Conservation (phyloP, 1,284 basidiomycete species). For the Ceratobasidium sp. region DNA sequence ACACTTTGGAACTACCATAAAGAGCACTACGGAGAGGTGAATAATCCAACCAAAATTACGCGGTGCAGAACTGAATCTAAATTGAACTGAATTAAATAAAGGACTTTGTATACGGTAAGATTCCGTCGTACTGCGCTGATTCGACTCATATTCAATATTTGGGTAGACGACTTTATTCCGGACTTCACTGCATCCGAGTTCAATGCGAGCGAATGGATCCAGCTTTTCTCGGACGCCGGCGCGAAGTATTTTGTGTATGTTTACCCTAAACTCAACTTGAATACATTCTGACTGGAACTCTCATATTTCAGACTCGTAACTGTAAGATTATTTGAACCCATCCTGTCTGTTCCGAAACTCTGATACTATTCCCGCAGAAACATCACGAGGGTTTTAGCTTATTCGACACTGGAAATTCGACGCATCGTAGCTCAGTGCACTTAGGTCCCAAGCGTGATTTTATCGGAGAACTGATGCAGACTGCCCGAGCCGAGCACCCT, state of each 20-base stretch:
- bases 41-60: neutral
- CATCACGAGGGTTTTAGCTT: slow-evolving; percentile 63
- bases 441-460: slow-evolving; percentile 69
- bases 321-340: neutral
- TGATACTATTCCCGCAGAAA: slow-evolving; percentile 49
- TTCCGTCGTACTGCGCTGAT: neutral
- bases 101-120: slow-evolving; percentile 61
- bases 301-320: slow-evolving; percentile 16
- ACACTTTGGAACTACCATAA: slow-evolving; percentile 63
- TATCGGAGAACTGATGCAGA: slow-evolving; percentile 66
- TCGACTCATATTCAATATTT: neutral
- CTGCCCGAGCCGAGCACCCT: slow-evolving; percentile 66
- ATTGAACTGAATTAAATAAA: slow-evolving; percentile 50
- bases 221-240: slow-evolving; percentile 67
- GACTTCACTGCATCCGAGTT: slow-evolving; percentile 67
- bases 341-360: neutral
- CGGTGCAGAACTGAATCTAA: too few species aligned
- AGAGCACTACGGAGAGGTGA: slow-evolving; percentile 63
- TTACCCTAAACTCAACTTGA: neutral
- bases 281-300: neutral
- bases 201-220: slow-evolving; percentile 67
- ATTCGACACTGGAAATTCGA: slow-evolving; percentile 68
- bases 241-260: slow-evolving; percentile 69
- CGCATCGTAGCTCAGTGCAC: slow-evolving; percentile 64
- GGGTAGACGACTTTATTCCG: slow-evolving; percentile 66